phyloP scores from a whole-genome alignment of 306 rosid genomes.

The Hylodesmum podocarpum region DNA sequence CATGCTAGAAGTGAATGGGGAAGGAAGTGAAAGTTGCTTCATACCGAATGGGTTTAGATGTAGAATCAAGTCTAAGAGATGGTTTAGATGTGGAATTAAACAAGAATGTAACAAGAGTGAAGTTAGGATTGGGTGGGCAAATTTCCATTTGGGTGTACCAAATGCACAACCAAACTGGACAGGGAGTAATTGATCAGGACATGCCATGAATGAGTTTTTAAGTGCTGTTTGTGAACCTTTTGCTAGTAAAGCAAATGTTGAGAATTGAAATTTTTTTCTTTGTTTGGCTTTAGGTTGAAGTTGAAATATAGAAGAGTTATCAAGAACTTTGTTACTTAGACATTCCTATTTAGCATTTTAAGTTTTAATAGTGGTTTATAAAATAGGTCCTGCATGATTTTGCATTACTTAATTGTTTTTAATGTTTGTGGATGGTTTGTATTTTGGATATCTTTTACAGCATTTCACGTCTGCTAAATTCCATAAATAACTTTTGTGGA shows the following conservation, averaged over 20 bases:
- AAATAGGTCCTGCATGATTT: background rate
- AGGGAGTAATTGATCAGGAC: background rate
- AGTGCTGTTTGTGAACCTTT: background rate
- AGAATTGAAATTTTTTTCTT: background rate
- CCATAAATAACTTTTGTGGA: background rate
- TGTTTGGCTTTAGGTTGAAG: background rate
- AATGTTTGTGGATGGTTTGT: background rate
- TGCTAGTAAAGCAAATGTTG: slow-evolving; percentile 8
- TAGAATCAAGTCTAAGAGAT: background rate
- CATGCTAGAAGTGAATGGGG: too few species aligned
- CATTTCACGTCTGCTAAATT: slow-evolving; percentile 11
- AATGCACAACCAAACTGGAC: background rate
- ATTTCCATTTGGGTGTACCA: background rate
- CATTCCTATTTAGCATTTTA: slow-evolving; percentile 6
- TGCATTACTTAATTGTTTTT: background rate
- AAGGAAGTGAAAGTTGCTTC: background rate
- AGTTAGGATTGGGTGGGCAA: background rate
- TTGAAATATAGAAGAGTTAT: background rate
- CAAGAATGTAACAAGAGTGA: background rate
- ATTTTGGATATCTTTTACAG: slow-evolving; percentile 14
- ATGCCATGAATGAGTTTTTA: background rate
- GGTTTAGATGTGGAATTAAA: background rate
- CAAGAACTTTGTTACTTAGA: background rate
- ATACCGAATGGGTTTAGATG: background rate
- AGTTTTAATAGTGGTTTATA: background rate